Evolutionary conservation across 495 filamentous ascomycete species (phyloP).

Genomic region (Trichoderma reesei): DNA sequence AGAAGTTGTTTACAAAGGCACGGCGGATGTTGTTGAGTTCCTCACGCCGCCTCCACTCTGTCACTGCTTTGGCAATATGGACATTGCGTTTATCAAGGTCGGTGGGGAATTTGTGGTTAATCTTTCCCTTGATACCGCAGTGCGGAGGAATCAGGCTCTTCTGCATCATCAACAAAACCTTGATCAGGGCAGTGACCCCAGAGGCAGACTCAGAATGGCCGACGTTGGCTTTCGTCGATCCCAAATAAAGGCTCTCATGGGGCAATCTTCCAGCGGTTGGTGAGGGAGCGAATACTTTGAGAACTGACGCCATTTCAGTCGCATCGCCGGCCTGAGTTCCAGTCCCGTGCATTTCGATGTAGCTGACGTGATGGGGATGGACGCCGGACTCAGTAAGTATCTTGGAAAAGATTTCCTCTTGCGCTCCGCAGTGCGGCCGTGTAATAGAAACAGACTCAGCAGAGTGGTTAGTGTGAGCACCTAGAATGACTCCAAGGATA

Average conservation of each 20-base stretch:
- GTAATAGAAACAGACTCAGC: constrained; percentile 75
- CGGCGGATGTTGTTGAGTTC: constrained; percentile 44
- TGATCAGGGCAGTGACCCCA: constrained; percentile 71
- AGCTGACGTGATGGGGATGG: constrained; percentile 64
- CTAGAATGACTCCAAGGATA: constrained; percentile 58
- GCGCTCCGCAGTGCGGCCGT: constrained; percentile 64
- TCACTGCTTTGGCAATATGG: constrained; percentile 40
- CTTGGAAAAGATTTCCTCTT: constrained; percentile 57
- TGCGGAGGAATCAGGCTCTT: constrained; percentile 78
- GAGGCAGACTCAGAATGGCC: constrained; percentile 87
- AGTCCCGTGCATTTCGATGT: constrained; percentile 87
- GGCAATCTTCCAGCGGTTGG: constrained; percentile 38
- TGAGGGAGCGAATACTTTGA: constrained; percentile 66
- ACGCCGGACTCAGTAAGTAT: constrained; percentile 61
- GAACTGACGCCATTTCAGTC: constrained; percentile 69
- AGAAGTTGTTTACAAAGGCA: constrained; percentile 63
- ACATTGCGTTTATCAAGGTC: constrained; percentile 48
- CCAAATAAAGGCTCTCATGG: constrained; percentile 66
- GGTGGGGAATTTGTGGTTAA: constrained; percentile 64
- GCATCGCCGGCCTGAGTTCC: constrained; percentile 77
- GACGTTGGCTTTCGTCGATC: constrained; percentile 80
- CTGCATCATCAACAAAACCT: constrained; percentile 80
- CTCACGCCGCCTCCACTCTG: constrained; percentile 32
- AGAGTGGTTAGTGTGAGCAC: constrained; percentile 63
- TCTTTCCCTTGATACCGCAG: constrained; percentile 77